These are phyloP conservation scores for Hymenoscyphus occultus DNA, from an alignment of 2,329 filamentous ascomycete genomes.

Conservation along the genomic window DNA sequence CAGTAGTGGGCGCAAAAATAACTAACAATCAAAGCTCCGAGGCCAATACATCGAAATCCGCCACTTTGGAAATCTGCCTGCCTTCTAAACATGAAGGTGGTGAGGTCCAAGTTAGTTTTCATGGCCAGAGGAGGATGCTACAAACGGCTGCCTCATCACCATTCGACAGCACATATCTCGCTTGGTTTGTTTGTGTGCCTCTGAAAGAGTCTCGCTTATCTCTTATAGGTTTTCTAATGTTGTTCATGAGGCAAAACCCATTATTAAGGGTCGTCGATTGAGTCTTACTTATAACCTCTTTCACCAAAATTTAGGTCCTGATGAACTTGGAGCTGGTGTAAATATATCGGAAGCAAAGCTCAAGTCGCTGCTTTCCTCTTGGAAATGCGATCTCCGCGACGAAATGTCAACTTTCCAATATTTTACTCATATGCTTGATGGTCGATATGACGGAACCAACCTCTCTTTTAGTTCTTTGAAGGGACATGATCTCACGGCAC, in stretches of 20 bases:
- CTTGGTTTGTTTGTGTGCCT: not conserved
- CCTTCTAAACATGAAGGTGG: not conserved
- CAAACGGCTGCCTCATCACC: not conserved
- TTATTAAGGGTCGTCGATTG: not conserved
- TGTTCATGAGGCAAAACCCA: not conserved
- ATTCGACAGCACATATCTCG: not conserved
- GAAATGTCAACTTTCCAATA: not conserved
- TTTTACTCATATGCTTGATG: not conserved
- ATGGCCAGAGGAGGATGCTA: not conserved
- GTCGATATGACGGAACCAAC: not conserved
- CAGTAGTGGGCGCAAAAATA: not conserved
- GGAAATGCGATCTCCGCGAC: not conserved
- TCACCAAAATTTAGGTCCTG: not conserved
- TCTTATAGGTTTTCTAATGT: not conserved
- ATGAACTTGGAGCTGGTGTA: not conserved
- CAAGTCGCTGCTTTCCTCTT: not conserved
- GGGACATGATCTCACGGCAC: not conserved
- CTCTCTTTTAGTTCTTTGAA: not conserved
- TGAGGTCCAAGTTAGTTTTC: not conserved
- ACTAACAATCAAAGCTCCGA: not conserved
- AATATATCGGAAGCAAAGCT: not conserved
- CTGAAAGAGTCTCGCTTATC: not conserved
- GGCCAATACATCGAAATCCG: not conserved
- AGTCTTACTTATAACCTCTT: not conserved
- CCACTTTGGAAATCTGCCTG: not conserved